phyloP scores from a whole-genome alignment of 768 basidiomycete species.

The Mycena crocata region DNA sequence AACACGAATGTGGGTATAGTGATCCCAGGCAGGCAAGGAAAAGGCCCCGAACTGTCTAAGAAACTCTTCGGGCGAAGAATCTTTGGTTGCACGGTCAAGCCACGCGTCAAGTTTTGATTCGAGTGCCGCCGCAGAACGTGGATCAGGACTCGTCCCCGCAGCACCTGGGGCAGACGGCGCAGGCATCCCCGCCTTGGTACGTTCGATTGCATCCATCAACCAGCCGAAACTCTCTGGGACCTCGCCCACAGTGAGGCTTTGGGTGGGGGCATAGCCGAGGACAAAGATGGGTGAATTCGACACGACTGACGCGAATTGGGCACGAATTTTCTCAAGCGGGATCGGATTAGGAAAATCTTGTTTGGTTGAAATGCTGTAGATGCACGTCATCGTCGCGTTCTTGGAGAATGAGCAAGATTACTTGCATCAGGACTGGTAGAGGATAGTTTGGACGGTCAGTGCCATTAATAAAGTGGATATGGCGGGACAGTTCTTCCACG shows the following conservation, averaged over 20 bases:
- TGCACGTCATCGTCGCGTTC: neutral
- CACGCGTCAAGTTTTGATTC: conserved; percentile 49
- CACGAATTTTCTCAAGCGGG: conserved; percentile 61
- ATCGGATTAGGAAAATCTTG: conserved; percentile 67
- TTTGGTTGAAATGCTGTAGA: conserved; percentile 60
- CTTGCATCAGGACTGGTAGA: conserved; percentile 50
- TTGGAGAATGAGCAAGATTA: neutral
- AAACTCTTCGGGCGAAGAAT: conserved; percentile 47
- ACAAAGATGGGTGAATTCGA: conserved; percentile 42
- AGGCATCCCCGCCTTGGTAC: conserved; percentile 27
- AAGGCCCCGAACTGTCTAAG: conserved; percentile 49
- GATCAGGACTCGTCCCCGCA: neutral
- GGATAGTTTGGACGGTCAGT: neutral
- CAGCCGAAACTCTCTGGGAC: conserved; percentile 56
- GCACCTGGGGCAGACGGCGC: neutral
- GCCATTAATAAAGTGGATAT: conserved; percentile 42
- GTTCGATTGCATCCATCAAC: conserved; percentile 49
- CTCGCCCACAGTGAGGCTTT: conserved; percentile 39
- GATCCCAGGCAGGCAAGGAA: conserved; percentile 57
- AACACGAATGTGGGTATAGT: conserved; percentile 62
- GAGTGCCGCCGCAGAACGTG: neutral
- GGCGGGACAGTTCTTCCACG: conserved; percentile 56
- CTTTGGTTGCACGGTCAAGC: conserved; percentile 47
- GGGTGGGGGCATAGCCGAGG: conserved; percentile 39
- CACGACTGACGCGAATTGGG: conserved; percentile 44